A percentile compares a stretch with the other conserved stretches of the same genome.
Evolutionary conservation across 2,329 filamentous ascomycete genomes (phyloP).

Genomic region (Ascochyta fabae): DNA sequence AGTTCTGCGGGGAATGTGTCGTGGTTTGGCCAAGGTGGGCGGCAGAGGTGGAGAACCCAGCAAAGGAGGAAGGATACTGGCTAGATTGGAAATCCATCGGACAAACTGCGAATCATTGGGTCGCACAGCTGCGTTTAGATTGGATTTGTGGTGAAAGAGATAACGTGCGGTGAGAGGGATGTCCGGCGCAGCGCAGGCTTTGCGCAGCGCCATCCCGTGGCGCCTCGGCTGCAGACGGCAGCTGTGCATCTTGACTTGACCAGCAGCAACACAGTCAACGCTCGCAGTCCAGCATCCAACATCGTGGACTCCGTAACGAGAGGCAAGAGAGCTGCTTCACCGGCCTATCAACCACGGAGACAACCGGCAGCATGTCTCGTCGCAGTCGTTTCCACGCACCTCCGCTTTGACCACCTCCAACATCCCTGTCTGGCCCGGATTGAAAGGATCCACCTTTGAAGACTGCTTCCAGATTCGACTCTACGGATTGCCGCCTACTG

Average conservation of each 20-base stretch:
- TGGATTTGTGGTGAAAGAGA: constrained; percentile 44
- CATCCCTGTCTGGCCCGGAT: constrained; percentile 20
- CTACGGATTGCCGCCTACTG: constrained; percentile 16
- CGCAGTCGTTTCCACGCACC: constrained; percentile 22
- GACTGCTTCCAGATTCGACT: constrained; percentile 31
- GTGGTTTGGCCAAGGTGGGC: constrained; percentile 28
- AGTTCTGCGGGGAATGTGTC: constrained; percentile 43
- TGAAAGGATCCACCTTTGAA: constrained; percentile 23
- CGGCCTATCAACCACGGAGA: constrained; percentile 9
- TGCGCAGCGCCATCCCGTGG: constrained; percentile 11
- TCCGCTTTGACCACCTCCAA: constrained; percentile 19
- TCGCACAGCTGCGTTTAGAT: constrained; percentile 49
- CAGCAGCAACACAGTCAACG: constrained; percentile 4
- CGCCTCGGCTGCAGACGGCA: constrained; percentile 11
- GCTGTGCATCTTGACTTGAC: constrained; percentile 4
- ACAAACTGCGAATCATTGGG: constrained; percentile 45
- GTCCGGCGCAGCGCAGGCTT: constrained; percentile 10
- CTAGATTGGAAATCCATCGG: constrained; percentile 49
- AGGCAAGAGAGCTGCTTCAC: constrained; percentile 3
- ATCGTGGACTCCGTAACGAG: not conserved
- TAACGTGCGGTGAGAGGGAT: constrained; percentile 46
- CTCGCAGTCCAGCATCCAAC: constrained; percentile 3
- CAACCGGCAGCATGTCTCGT: constrained; percentile 17
- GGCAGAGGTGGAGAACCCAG: constrained; percentile 38
- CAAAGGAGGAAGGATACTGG: constrained; percentile 41